A percentile compares a stretch with the other conserved stretches of the same genome.
phyloP scores from a whole-genome alignment of 371 early-diverging fungal species.

The Dinochytrium kinnereticum region DNA sequence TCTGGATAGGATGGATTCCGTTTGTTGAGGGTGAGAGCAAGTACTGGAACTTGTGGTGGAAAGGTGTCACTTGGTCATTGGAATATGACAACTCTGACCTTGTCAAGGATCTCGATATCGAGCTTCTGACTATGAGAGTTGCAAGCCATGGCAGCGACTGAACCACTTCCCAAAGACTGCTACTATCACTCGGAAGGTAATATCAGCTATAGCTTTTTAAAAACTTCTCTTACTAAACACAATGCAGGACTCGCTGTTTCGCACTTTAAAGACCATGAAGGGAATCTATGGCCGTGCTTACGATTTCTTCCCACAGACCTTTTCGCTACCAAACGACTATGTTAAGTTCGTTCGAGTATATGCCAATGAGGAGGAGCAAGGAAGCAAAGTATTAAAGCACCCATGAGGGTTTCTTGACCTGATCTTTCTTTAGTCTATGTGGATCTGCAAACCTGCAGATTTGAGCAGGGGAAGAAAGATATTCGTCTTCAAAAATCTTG shows the following conservation, averaged over 20 bases:
- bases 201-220: no score
- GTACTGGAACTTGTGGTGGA: conserved; percentile 57
- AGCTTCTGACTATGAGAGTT: conserved; percentile 40
- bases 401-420: background rate
- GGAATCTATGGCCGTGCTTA: conserved; percentile 48
- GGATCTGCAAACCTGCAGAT: conserved; percentile 59
- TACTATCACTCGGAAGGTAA: conserved; percentile 47
- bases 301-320: conserved; percentile 53
- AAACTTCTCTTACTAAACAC: no score
- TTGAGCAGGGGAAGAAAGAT: conserved; percentile 51
- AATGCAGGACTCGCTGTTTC: conserved; percentile 49
- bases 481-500: conserved; percentile 47
- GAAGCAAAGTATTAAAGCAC: conserved; percentile 28
- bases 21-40: conserved; percentile 39
- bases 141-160: conserved; percentile 44
- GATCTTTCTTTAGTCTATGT: conserved; percentile 28
- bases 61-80: conserved; percentile 33
- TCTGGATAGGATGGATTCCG: conserved; percentile 38
- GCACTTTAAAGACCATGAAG: conserved; percentile 47
- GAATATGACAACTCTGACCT: background rate
- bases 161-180: conserved; percentile 55
- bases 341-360: conserved; percentile 45
- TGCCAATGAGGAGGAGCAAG: conserved; percentile 43
- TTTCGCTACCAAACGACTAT: conserved; percentile 51
- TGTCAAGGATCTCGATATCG: conserved; percentile 40